Percentiles rank a stretch among this genome's conserved stretches.
These are phyloP conservation scores for Sphaceloma murrayae DNA, from an alignment of 2,329 filamentous ascomycete genomes.

Conservation along the genomic window DNA sequence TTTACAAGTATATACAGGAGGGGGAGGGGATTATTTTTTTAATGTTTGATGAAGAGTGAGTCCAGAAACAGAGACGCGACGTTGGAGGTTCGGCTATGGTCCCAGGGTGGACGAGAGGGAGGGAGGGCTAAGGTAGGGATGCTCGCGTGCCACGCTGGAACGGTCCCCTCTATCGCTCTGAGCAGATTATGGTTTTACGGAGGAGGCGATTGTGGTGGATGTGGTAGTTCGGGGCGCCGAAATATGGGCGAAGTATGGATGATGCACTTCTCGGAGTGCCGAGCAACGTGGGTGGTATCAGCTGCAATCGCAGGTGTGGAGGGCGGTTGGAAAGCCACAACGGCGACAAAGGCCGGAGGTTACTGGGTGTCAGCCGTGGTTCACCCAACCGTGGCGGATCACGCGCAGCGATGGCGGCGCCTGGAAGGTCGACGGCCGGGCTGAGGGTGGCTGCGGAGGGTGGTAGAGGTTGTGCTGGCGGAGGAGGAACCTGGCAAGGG, in stretches of 20 bases:
- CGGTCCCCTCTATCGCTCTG: too few relatives aligned
- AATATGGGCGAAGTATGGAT: too few relatives aligned
- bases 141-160: conserved; percentile 15
- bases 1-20: conserved; percentile 9
- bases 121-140: not conserved
- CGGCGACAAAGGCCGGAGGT: conserved; percentile 9
- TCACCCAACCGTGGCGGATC: not conserved
- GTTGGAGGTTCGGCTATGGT: conserved; percentile 4
- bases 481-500: too few relatives aligned
- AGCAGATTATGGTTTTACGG: too few relatives aligned
- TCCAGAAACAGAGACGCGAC: conserved; percentile 15
- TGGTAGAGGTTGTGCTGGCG: conserved; percentile 1
- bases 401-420: conserved; percentile 9
- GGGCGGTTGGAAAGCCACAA: not conserved
- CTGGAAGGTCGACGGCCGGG: conserved; percentile 3
- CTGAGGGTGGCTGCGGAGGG: not conserved
- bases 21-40: conserved; percentile 1
- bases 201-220: not conserved
- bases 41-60: conserved; percentile 12
- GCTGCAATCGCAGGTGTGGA: conserved; percentile 5
- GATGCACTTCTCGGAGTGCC: too few relatives aligned
- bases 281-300: not conserved
- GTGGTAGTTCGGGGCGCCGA: too few relatives aligned
- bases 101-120: conserved; percentile 3
- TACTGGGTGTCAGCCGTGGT: conserved; percentile 11